Evolutionary conservation across 768 basidiomycete species (phyloP).

Genomic region (Pulveroboletus sp.): DNA sequence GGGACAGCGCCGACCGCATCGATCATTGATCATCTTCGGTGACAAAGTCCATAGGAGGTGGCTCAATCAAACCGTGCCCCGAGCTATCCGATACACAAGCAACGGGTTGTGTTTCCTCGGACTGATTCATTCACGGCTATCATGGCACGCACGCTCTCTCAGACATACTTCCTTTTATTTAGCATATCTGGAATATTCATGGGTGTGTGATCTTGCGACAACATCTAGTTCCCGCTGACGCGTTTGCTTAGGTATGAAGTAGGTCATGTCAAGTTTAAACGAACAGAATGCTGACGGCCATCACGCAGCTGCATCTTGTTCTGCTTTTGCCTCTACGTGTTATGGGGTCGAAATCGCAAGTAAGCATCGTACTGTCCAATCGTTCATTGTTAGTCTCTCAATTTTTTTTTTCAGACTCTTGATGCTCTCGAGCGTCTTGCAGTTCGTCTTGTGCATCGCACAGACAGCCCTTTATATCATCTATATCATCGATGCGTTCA

Average conservation of each 20-base stretch:
- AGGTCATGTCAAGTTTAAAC: neutral
- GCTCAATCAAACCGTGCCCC: no score
- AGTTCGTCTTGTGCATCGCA: constrained; percentile 7
- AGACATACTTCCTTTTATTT: constrained; percentile 6
- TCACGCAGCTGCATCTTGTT: constrained; percentile 13
- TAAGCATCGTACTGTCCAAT: neutral
- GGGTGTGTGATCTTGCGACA: constrained; percentile 9
- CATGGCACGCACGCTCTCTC: constrained; percentile 5
- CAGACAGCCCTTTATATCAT: constrained; percentile 1
- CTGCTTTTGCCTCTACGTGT: constrained; percentile 18
- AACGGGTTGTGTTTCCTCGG: neutral
- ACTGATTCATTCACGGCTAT: neutral
- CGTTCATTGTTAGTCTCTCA: neutral
- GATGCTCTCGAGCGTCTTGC: constrained; percentile 4
- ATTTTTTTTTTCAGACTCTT: neutral
- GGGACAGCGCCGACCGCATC: no score
- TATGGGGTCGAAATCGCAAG: constrained; percentile 5
- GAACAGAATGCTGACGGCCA: neutral
- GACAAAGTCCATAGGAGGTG: no score
- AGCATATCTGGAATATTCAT: constrained; percentile 8
- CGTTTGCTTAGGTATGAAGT: constrained; percentile 16
- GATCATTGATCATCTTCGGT: no score
- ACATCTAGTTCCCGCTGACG: neutral
- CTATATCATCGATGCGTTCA: constrained; percentile 1
- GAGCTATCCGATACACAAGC: no score